Evolutionary conservation across 371 early-diverging fungal genomes (phyloP).

Genomic region (Rhizopus delemar): DNA sequence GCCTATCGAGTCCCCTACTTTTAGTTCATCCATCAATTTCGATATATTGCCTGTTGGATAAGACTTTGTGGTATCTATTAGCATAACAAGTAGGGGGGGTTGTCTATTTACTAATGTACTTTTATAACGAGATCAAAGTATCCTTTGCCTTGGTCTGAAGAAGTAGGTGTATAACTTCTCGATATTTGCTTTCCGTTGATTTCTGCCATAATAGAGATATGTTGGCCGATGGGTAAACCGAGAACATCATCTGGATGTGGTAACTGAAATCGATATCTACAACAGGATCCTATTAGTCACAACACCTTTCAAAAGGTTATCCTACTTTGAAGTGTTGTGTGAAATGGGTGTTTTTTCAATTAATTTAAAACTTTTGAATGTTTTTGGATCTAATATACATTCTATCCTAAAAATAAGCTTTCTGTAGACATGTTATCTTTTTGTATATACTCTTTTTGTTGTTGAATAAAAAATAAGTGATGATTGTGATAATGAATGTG

Average conservation of each 20-base stretch:
- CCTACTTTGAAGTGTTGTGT: constrained; percentile 78
- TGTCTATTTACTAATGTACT: constrained; percentile 41
- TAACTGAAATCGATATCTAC: constrained; percentile 80
- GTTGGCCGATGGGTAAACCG: constrained; percentile 88
- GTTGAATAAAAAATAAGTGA: constrained; percentile 14
- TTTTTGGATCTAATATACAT: constrained; percentile 54
- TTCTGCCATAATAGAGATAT: constrained; percentile 79
- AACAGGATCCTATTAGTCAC: not conserved
- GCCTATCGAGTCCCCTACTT: constrained; percentile 80
- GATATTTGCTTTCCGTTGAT: constrained; percentile 78
- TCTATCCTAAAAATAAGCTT: constrained; percentile 2
- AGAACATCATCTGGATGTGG: constrained; percentile 60
- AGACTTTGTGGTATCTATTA: constrained; percentile 43
- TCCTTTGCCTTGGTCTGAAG: constrained; percentile 74
- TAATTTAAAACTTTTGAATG: constrained; percentile 74
- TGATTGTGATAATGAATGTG: constrained; percentile 4
- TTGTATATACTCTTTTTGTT: constrained; percentile 15
- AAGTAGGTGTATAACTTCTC: constrained; percentile 89
- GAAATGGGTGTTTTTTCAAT: constrained; percentile 66
- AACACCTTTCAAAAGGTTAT: not conserved
- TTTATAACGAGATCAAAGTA: constrained; percentile 89
- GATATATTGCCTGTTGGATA: constrained; percentile 89
- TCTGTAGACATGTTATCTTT: not conserved
- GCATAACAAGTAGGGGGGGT: not conserved
- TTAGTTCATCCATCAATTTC: constrained; percentile 70